phyloP scores from a whole-genome alignment of 495 filamentous ascomycete species.

The Gamarada debralockiae region DNA sequence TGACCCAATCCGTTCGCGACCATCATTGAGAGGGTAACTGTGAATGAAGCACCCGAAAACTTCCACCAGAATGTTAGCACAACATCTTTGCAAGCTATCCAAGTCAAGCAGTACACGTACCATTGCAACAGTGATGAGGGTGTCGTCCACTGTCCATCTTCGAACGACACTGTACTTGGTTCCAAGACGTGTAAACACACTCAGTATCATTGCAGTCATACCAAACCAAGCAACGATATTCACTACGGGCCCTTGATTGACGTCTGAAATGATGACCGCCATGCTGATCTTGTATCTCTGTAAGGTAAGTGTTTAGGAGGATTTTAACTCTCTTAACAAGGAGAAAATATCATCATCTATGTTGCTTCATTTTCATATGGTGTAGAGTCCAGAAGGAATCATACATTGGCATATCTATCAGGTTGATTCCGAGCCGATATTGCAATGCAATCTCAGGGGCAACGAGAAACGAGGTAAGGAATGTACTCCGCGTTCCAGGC shows the following conservation, averaged over 20 bases:
- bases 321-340: too few species aligned
- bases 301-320: too few species aligned
- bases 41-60: constrained; percentile 11
- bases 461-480: too few species aligned
- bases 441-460: too few species aligned
- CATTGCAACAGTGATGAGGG: neutral
- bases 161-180: constrained; percentile 5
- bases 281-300: too few species aligned
- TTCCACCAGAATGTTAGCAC: constrained; percentile 1
- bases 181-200: neutral
- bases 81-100: too few species aligned
- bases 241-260: constrained; percentile 7
- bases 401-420: too few species aligned
- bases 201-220: constrained; percentile 5
- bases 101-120: constrained; percentile 3
- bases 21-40: constrained; percentile 8
- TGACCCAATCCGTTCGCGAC: constrained; percentile 6
- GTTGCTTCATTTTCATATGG: neutral
- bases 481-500: too few species aligned
- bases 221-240: constrained; percentile 8
- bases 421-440: too few species aligned
- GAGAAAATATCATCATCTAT: too few species aligned
- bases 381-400: too few species aligned
- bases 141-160: constrained; percentile 2
- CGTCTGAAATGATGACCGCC: neutral